Percentiles rank a stretch among this genome's conserved stretches.
phyloP scores from a whole-genome alignment of 2,329 filamentous ascomycete genomes.

The Aspergillus arachidicola region DNA sequence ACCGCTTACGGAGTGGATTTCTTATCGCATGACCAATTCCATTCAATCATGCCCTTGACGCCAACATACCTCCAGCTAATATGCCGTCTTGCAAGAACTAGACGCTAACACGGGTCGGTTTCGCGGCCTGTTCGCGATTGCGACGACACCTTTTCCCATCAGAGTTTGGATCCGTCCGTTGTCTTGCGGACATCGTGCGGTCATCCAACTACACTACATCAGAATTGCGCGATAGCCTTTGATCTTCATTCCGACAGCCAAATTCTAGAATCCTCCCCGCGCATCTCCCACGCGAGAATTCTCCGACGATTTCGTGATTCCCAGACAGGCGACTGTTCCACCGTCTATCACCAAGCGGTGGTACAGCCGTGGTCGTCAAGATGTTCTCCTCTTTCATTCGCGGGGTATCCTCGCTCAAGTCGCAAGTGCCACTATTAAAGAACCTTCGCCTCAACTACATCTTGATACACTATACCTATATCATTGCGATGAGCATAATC shows the following conservation, averaged over 20 bases:
- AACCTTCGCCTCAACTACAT: slow-evolving; percentile 49
- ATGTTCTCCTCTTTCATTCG: slow-evolving; percentile 35
- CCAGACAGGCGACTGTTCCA: background rate
- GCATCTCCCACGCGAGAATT: background rate
- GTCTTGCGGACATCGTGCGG: background rate
- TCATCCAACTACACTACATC: background rate
- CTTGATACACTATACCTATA: slow-evolving; percentile 67
- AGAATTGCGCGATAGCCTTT: background rate
- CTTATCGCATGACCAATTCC: background rate
- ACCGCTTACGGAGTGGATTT: slow-evolving; percentile 3
- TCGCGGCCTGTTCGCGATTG: background rate
- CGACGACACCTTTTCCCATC: background rate
- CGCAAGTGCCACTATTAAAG: slow-evolving; percentile 40
- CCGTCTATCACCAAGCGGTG: background rate
- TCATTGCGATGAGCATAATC: slow-evolving; percentile 72
- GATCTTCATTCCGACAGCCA: background rate
- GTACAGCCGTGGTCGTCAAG: slow-evolving; percentile 13
- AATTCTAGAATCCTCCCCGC: background rate
- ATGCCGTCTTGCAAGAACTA: slow-evolving; percentile 6
- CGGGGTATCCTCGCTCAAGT: slow-evolving; percentile 28
- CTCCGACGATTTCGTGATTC: background rate
- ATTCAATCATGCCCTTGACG: slow-evolving; percentile 7
- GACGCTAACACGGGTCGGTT: slow-evolving; percentile 4
- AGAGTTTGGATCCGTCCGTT: background rate
- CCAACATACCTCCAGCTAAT: background rate